Base-by-base conservation (phyloP, 1,284 basidiomycete species). In the Sphagnurus paluster region DNA sequence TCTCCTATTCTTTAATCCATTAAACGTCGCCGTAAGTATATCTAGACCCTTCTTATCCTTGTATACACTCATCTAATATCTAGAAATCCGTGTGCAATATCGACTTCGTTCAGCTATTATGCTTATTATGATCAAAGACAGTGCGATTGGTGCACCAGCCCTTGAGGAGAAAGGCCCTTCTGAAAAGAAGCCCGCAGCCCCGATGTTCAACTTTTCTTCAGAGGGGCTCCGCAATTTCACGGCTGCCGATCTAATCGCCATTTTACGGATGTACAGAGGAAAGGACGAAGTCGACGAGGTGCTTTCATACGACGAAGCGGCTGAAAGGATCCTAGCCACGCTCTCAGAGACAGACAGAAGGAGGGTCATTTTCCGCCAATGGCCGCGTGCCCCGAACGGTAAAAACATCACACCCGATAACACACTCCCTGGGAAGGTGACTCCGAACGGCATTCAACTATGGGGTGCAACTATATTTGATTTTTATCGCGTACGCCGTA, bases 381-480 rank as follows among this genome's bases (percentile, higher is more conserved):
- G 70, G 69, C 65, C 68, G 10, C 64, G 66, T 30, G 54, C 62
- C 17, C 63, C 65, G 1, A 50, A 61, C 1, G 65, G 68, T 1
- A 21, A 50, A 6, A 2, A 10, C 19, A 57, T 67, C 20, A 42
- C 14, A 1, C 53, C 47, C 5, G 49, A 53, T 3, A 55, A 58
- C 16, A 52, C 46, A n/a, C 32, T 40, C 4, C 24, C 40, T 2
- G 64, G 65, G 3, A 70, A 66, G 47, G 44, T 51, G 30, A 57
- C 68, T 0, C 53, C 61, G 0, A 72, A 74, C 34, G 62, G 62
- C 0, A 46, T 63, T 11, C 55, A 58, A 7, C 50, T 68, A 14
- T 77, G 74, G 75, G 74, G 70, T n/a, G 69, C 63, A 0, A 74
- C 71, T 3, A 50, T 75, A 1, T 69, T 65, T 37, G 74, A 77